A percentile compares a stretch with the other conserved stretches of the same genome.
phyloP scores from a whole-genome alignment of 2,329 filamentous ascomycete species.

The Fusarium clavum region DNA sequence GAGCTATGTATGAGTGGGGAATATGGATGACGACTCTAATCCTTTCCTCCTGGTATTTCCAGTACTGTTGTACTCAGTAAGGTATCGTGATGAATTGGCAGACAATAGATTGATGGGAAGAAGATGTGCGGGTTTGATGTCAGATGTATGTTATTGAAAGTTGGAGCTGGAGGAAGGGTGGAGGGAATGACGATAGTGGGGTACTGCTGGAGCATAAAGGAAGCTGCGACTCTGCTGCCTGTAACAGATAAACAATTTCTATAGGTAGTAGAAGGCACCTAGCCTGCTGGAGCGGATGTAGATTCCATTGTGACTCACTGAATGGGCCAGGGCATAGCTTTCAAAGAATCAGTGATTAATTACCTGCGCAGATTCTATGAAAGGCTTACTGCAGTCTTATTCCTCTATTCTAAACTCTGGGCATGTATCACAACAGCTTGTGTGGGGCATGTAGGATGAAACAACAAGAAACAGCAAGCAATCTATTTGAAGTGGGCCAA shows the following conservation, averaged over 20 bases:
- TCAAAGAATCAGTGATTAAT: not conserved
- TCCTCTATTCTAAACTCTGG: not conserved
- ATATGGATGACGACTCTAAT: not conserved
- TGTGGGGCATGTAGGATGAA: conserved; percentile 11
- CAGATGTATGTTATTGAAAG: conserved; percentile 12
- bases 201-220: conserved; percentile 6
- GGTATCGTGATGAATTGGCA: not conserved
- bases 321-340: not conserved
- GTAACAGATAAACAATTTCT: not conserved
- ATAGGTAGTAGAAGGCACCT: no score
- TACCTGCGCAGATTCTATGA: not conserved
- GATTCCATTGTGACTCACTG: not conserved
- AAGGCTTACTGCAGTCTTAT: not conserved
- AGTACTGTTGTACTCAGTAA: not conserved
- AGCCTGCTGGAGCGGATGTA: no score
- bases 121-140: not conserved
- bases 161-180: conserved; percentile 18
- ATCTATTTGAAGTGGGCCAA: not conserved
- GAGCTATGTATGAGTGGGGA: not conserved
- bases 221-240: not conserved
- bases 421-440: conserved; percentile 16
- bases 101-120: not conserved
- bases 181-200: conserved; percentile 40
- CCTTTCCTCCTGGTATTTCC: not conserved
- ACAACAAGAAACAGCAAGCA: not conserved